A percentile compares a stretch with the other conserved stretches of the same genome.
Evolutionary conservation across 495 filamentous ascomycete genomes (phyloP).

Genomic region (Chaetomium cochliodes): DNA sequence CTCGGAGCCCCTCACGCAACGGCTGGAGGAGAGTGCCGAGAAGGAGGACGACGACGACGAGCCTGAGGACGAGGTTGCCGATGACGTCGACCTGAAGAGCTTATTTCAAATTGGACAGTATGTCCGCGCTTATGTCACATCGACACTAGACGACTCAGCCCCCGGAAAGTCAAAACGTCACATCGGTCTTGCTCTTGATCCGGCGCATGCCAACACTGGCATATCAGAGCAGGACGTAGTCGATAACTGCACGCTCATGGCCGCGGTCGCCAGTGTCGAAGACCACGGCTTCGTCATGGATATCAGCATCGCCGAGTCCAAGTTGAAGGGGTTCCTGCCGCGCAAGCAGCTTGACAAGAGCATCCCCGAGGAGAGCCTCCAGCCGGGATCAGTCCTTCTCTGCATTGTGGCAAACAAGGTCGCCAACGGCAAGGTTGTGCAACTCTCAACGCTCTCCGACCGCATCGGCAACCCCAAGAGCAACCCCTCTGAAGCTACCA

Average conservation of each 20-base stretch:
- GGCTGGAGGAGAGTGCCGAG: slow-evolving; percentile 61
- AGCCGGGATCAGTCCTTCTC: slow-evolving; percentile 71
- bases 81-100: slow-evolving; percentile 64
- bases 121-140: slow-evolving; percentile 78
- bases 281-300: slow-evolving; percentile 96
- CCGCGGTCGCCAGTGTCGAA: slow-evolving; percentile 83
- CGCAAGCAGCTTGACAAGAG: slow-evolving; percentile 73
- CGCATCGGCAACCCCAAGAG: slow-evolving; percentile 68
- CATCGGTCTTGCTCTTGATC: slow-evolving; percentile 81
- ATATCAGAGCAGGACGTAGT: slow-evolving; percentile 69
- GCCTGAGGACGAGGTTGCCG: slow-evolving; percentile 47
- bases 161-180: slow-evolving; percentile 67
- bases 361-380: slow-evolving; percentile 60
- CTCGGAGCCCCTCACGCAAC: slow-evolving; percentile 58
- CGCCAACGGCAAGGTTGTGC: slow-evolving; percentile 75
- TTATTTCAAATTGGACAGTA: slow-evolving; percentile 86
- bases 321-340: slow-evolving; percentile 81
- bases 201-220: slow-evolving; percentile 70
- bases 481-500: slow-evolving; percentile 71
- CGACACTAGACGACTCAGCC: slow-evolving; percentile 60
- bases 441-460: slow-evolving; percentile 72
- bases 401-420: slow-evolving; percentile 77
- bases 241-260: slow-evolving; percentile 72
- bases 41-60: slow-evolving; percentile 53
- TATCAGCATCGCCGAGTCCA: slow-evolving; percentile 66